phyloP scores from a whole-genome alignment of 2,329 filamentous ascomycete genomes.

The Nemania abortiva region DNA sequence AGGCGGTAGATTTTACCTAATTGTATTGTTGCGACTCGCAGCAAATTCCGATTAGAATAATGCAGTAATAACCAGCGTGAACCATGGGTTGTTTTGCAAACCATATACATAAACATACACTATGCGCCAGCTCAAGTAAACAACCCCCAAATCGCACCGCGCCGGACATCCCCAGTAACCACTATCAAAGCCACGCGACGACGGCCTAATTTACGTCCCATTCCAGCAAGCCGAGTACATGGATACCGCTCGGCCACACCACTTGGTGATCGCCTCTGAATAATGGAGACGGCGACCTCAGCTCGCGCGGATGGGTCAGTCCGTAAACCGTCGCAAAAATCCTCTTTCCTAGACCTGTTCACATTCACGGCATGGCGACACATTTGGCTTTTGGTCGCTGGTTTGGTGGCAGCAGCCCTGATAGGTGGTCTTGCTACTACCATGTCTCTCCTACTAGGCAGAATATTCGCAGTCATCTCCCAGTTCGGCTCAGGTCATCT shows the following conservation, averaged over 20 bases:
- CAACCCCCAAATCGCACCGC: not conserved
- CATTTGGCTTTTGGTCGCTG: constrained; percentile 64
- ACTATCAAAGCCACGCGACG: not conserved
- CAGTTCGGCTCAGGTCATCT: constrained; percentile 70
- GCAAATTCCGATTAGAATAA: not conserved
- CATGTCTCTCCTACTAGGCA: constrained; percentile 78
- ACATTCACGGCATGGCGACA: constrained; percentile 76
- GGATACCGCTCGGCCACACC: not conserved
- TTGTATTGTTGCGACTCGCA: not conserved
- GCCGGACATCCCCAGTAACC: not conserved
- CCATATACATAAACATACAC: constrained; percentile 2
- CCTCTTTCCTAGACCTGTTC: constrained; percentile 67
- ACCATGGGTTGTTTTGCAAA: constrained; percentile 8
- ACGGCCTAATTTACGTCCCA: not conserved
- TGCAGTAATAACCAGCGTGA: not conserved
- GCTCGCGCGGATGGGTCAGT: not conserved
- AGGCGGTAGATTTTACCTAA: not conserved
- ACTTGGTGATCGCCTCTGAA: not conserved
- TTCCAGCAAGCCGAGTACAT: not conserved
- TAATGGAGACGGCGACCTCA: constrained; percentile 24
- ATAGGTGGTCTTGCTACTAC: constrained; percentile 73
- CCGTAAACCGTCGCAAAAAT: constrained; percentile 17
- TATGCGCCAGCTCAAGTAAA: constrained; percentile 20
- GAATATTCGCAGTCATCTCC: constrained; percentile 79
- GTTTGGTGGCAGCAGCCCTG: constrained; percentile 66